phyloP scores from a whole-genome alignment of 352 stramenopile genomes.

The Blastocystis sp. region DNA sequence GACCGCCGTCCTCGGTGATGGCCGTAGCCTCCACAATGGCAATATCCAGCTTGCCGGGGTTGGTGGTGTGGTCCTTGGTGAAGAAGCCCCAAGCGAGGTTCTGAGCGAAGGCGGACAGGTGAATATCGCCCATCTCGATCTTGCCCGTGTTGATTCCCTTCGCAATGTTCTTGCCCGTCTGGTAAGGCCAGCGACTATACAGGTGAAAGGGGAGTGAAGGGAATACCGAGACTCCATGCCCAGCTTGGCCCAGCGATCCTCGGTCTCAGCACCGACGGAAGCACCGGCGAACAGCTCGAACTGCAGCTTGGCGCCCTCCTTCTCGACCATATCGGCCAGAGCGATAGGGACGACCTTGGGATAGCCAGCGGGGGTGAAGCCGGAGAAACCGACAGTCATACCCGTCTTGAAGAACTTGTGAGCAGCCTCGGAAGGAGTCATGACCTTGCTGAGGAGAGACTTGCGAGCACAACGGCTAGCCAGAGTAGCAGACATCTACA shows the following conservation, averaged over 20 bases:
- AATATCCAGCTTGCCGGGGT: slow-evolving; percentile 67
- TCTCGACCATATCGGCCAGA: slow-evolving; percentile 68
- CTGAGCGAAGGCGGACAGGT: slow-evolving; percentile 64
- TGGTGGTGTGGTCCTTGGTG: slow-evolving; percentile 64
- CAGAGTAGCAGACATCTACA: slow-evolving; percentile 65
- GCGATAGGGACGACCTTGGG: slow-evolving; percentile 68
- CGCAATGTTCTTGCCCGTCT: slow-evolving; percentile 69
- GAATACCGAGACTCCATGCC: slow-evolving; percentile 66
- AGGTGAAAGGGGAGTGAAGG: neutral
- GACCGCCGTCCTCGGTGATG: slow-evolving; percentile 67
- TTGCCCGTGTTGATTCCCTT: slow-evolving; percentile 68
- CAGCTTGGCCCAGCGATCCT: slow-evolving; percentile 69
- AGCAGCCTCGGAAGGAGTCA: slow-evolving; percentile 62
- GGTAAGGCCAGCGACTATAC: slow-evolving; percentile 65
- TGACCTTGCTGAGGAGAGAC: slow-evolving; percentile 63
- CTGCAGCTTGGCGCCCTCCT: slow-evolving; percentile 60
- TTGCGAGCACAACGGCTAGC: slow-evolving; percentile 65
- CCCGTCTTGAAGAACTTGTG: slow-evolving; percentile 69
- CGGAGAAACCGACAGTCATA: slow-evolving; percentile 65
- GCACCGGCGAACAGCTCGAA: slow-evolving; percentile 66
- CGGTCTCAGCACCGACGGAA: slow-evolving; percentile 66
- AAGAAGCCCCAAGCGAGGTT: slow-evolving; percentile 68
- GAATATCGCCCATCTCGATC: slow-evolving; percentile 69
- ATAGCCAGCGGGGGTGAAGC: slow-evolving; percentile 69
- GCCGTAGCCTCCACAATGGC: slow-evolving; percentile 65